Base-by-base conservation (phyloP, 371 early-diverging fungal genomes). In the Mucor mucedo region DNA sequence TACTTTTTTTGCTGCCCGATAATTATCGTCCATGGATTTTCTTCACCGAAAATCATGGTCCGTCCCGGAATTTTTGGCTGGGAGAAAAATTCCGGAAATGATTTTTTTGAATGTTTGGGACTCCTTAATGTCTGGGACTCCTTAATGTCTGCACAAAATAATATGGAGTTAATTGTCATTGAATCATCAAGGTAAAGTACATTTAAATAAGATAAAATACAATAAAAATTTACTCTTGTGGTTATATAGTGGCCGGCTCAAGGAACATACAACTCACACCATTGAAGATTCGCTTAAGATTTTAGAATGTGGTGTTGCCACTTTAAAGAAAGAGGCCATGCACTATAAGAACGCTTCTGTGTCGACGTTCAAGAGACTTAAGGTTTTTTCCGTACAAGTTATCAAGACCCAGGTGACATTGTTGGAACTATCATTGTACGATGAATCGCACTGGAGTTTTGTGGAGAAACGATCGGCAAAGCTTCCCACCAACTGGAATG, bases 231-330 rank as follows among this genome's bases (percentile, higher is more conserved):
- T 55, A 16, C 47, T 55, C 50, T 39, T 49, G 55, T 45, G 38
- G 30, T 62, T 55, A 50, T 16, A 50, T 63, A 63, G 63, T 56
- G 52, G 63, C 41, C 40, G 14, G 35, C 33, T 63, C 40, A 63
- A 63, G 56, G 63, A 63, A 42, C 63, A 63, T 41, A 42, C 52
- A n/a, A 16, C 63, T 35, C 48, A 42, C n/a, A 42, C 56, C 5
- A 62, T 62, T 38, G 62, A 62, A 47, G 62, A 62, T 55, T 62
- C 55, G 47, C 35, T 62, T 14, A 62, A 62, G 49, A 55, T 55
- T 16, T 48, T 62, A 21, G 62, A 62, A 45, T 62, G 56, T 62
- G 38, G 62, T 13, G 39, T 55, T 14, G 30, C 62, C 16, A 4
- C 62, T 21, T 62, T 62, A 10, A 58, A 41, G 41, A 60, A 60